phyloP scores from a whole-genome alignment of 257 asterid genomes.

The Agastache rugosa region DNA sequence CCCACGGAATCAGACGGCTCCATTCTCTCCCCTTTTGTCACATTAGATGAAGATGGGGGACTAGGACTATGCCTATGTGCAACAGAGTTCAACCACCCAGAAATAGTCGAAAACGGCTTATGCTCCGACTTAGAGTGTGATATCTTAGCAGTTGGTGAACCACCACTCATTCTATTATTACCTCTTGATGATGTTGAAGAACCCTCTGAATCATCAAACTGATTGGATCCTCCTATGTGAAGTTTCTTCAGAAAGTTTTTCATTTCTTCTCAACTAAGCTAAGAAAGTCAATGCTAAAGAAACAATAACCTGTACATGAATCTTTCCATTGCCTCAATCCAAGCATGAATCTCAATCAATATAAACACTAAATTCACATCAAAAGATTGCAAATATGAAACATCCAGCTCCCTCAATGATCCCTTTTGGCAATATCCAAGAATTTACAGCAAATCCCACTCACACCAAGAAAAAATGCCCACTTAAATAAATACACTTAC shows the following conservation, averaged over 20 bases:
- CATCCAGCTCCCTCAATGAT: slow-evolving; percentile 39
- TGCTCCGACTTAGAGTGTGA: slow-evolving; percentile 68
- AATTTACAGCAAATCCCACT: slow-evolving; percentile 41
- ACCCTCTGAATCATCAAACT: slow-evolving; percentile 73
- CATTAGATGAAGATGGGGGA: slow-evolving; percentile 74
- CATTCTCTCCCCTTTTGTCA: slow-evolving; percentile 52
- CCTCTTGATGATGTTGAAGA: slow-evolving; percentile 70
- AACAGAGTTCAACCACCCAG: slow-evolving; percentile 95
- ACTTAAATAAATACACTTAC: neutral
- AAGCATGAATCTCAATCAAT: slow-evolving; percentile 52
- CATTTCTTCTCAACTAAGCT: slow-evolving; percentile 55
- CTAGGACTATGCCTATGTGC: slow-evolving; percentile 71
- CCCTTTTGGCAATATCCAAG: slow-evolving; percentile 52
- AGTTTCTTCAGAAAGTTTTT: slow-evolving; percentile 84
- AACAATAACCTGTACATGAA: slow-evolving; percentile 49
- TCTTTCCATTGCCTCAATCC: slow-evolving; percentile 62
- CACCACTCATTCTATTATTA: slow-evolving; percentile 55
- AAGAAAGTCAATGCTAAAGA: slow-evolving; percentile 55
- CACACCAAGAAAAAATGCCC: slow-evolving; percentile 38
- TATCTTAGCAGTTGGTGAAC: slow-evolving; percentile 54
- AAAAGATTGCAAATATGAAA: slow-evolving; percentile 34
- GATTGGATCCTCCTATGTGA: slow-evolving; percentile 81
- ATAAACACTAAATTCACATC: slow-evolving; percentile 30
- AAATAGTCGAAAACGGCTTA: slow-evolving; percentile 76
- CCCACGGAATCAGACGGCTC: slow-evolving; percentile 80